These are phyloP conservation scores for Pseudoscleropodium purum DNA, from an alignment of 225 moss, liverwort and hornwort genomes.

Conservation along the genomic window DNA sequence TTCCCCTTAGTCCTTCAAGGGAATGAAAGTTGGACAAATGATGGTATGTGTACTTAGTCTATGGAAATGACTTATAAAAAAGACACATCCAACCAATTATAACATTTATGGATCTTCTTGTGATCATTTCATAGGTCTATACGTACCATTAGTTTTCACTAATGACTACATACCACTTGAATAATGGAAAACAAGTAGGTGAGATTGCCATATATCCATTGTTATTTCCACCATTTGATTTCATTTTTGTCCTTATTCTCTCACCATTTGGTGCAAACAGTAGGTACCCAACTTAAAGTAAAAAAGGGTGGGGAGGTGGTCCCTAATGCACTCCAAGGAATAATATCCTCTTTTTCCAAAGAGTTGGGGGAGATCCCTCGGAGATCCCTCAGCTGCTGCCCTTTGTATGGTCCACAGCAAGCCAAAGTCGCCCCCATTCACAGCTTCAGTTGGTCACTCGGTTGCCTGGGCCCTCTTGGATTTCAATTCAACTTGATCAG, in stretches of 20 bases:
- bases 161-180: background rate
- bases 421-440: too few relatives aligned
- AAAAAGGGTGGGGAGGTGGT: background rate
- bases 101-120: background rate
- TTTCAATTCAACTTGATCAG: background rate
- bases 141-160: background rate
- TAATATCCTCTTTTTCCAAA: slow-evolving; percentile 5
- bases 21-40: background rate
- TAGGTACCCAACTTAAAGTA: too few relatives aligned
- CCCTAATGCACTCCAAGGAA: background rate
- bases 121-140: background rate
- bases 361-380: background rate
- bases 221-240: background rate
- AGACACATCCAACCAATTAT: background rate
- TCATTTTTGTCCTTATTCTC: background rate
- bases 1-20: background rate
- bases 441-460: background rate
- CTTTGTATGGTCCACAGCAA: background rate
- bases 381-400: too few relatives aligned
- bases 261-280: background rate
- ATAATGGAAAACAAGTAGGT: background rate
- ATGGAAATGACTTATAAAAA: rapidly evolving
- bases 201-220: too few relatives aligned
- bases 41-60: too few relatives aligned
- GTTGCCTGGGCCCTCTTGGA: background rate